Base-by-base conservation (phyloP, 192 early-diverging fungal genomes). In the Entomortierella parvispora region DNA sequence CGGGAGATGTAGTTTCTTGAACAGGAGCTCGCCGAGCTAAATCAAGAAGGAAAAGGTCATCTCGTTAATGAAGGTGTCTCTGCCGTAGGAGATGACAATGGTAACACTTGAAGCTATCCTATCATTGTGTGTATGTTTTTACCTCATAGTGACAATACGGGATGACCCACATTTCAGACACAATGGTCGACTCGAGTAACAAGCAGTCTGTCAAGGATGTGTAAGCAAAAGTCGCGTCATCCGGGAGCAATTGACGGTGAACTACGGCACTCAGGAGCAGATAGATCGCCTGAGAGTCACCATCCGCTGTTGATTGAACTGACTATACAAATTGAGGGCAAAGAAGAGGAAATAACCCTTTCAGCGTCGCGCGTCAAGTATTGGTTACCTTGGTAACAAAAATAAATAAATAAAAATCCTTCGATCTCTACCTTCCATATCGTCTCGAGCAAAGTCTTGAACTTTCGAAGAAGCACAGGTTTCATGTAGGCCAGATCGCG, bases 121-220 rank as follows among this genome's bases (percentile, higher is more conserved):
- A n/a, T n/a, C n/a, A n/a, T n/a, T n/a, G n/a, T n/a, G n/a, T n/a
- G n/a, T n/a, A n/a, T n/a, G n/a, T n/a, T n/a, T n/a, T 61, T 68
- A 82, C 81, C 65, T 82, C 81, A 37, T 74, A 82, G 26, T 78
- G 75, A 44, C 81, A 82, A 20, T 79, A 66, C 2, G 81, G 75
- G 4, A 82, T 62, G 12, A 82, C 75, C 81, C 81, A 82, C 66
- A 78, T 71, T 25, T 82, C 81, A 25, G 59, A 64, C 32, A 72
- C 74, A n/a, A 82, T 62, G 0, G 58, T 32, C 4, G 62, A 55
- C 37, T 82, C 81, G 6, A 82, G 60, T 2, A 72, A 25, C 37
- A 82, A 54, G 47, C 81, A 82, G 25, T 82, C 81, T 23, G 58
- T 71, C 17, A 82, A 45, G n/a, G 81, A 62, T 0, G 69, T 69